Evolutionary conservation across 2,329 filamentous ascomycete species (phyloP).

Genomic region (Neocatenulostroma microsporum): DNA sequence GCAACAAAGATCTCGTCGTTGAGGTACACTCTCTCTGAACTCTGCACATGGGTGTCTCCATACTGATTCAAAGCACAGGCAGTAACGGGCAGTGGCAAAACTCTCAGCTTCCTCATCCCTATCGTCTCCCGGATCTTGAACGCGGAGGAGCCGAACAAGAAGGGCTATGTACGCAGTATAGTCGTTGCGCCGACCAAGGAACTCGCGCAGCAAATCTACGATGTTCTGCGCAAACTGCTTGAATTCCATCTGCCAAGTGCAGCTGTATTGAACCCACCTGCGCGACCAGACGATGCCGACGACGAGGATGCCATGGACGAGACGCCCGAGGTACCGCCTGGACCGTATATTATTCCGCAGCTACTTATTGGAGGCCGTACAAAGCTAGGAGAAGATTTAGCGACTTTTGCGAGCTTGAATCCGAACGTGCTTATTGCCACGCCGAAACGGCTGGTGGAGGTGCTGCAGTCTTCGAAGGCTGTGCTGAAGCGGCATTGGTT

Average conservation of each 20-base stretch:
- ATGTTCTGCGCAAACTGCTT: slow-evolving; percentile 67
- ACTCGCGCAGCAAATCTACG: slow-evolving; percentile 81
- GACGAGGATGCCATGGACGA: slow-evolving; percentile 36
- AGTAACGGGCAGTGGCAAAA: slow-evolving; percentile 88
- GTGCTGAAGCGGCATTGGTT: slow-evolving; percentile 45
- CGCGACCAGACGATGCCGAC: slow-evolving; percentile 29
- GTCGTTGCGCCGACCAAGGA: slow-evolving; percentile 90
- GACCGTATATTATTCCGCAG: slow-evolving; percentile 64
- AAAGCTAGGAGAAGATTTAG: slow-evolving; percentile 75
- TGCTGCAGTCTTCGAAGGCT: slow-evolving; percentile 64
- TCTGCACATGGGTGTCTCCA: neutral
- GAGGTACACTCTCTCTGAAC: slow-evolving; percentile 46
- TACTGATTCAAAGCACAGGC: slow-evolving; percentile 43
- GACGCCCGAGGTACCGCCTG: slow-evolving; percentile 36
- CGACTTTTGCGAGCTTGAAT: slow-evolving; percentile 71
- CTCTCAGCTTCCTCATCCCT: slow-evolving; percentile 75
- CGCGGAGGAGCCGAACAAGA: slow-evolving; percentile 73
- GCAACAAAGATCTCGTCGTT: slow-evolving; percentile 86
- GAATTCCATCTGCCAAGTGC: slow-evolving; percentile 77
- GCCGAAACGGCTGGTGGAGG: slow-evolving; percentile 78
- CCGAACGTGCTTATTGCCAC: slow-evolving; percentile 88
- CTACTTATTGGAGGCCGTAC: slow-evolving; percentile 79
- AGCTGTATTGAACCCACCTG: slow-evolving; percentile 51
- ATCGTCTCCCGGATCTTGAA: slow-evolving; percentile 74
- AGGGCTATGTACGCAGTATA: slow-evolving; percentile 82